phyloP scores from a whole-genome alignment of 1,139 yeast species.

The Schizosaccharomyces versatilis region DNA sequence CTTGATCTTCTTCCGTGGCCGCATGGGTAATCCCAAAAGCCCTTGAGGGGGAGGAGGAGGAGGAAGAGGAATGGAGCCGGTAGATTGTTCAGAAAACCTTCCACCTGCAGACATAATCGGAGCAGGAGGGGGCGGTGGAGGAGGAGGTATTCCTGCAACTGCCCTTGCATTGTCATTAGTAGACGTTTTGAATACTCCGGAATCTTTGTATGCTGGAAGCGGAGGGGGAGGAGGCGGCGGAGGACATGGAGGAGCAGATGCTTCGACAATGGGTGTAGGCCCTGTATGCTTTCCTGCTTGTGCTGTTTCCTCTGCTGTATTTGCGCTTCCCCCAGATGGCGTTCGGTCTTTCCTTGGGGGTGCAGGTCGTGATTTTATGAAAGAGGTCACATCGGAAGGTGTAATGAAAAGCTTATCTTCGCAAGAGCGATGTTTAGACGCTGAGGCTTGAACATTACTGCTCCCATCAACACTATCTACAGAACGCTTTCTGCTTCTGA shows the following conservation, averaged over 20 bases:
- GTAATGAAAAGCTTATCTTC: too few species aligned
- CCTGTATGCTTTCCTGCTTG: too few species aligned
- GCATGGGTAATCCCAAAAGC: constrained; percentile 12
- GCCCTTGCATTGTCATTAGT: constrained; percentile 16
- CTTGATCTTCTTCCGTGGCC: constrained; percentile 49
- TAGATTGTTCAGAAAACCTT: constrained; percentile 14
- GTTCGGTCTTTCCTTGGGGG: too few species aligned
- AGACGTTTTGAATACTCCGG: constrained; percentile 13
- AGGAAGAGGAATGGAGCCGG: constrained; percentile 5
- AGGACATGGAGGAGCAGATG: constrained; percentile 8
- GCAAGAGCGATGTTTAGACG: too few species aligned
- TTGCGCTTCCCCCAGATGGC: too few species aligned
- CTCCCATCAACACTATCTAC: too few species aligned
- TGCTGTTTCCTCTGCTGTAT: too few species aligned
- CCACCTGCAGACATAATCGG: constrained; percentile 11
- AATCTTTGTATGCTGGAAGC: constrained; percentile 17
- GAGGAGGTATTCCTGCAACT: constrained; percentile 13
- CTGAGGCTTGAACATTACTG: too few species aligned
- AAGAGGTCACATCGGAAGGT: too few species aligned
- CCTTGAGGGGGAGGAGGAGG: background rate
- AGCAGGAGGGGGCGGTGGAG: constrained; percentile 16
- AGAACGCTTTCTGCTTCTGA: too few species aligned
- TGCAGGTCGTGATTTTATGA: too few species aligned
- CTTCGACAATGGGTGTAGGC: too few species aligned
- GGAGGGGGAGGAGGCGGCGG: constrained; percentile 16